Percentiles rank a stretch among this genome's conserved stretches.
Evolutionary conservation across 2,329 filamentous ascomycete genomes (phyloP).

Genomic region (Phyllachora maydis): DNA sequence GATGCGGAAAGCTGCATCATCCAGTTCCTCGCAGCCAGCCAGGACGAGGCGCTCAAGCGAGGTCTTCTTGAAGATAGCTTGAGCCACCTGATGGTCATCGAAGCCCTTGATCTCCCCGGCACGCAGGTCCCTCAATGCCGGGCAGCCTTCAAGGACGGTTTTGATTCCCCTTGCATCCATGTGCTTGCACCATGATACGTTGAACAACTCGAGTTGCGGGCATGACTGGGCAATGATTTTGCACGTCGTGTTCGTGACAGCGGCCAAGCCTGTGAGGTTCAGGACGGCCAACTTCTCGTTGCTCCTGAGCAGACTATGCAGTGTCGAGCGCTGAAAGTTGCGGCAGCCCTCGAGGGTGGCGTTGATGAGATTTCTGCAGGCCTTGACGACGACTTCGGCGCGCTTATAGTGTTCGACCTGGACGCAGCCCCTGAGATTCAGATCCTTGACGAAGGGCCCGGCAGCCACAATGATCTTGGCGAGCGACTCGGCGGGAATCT

Average conservation of each 20-base stretch:
- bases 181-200: slow-evolving; percentile 84
- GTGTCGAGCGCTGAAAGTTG: slow-evolving; percentile 58
- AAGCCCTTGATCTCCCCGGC: slow-evolving; percentile 70
- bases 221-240: slow-evolving; percentile 70
- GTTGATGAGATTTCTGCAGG: slow-evolving; percentile 72
- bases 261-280: slow-evolving; percentile 65
- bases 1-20: slow-evolving; percentile 48
- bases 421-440: slow-evolving; percentile 81
- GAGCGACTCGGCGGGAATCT: slow-evolving; percentile 68
- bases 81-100: slow-evolving; percentile 50
- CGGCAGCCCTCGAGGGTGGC: slow-evolving; percentile 79
- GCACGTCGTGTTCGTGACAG: slow-evolving; percentile 68
- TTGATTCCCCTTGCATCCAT: slow-evolving; percentile 61
- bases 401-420: slow-evolving; percentile 71
- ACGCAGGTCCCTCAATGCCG: slow-evolving; percentile 55
- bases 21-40: slow-evolving; percentile 60
- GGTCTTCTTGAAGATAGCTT: slow-evolving; percentile 50
- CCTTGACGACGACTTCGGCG: slow-evolving; percentile 55
- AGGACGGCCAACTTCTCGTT: slow-evolving; percentile 66
- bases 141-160: slow-evolving; percentile 52
- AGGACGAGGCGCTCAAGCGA: slow-evolving; percentile 65
- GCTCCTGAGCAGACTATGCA: slow-evolving; percentile 53
- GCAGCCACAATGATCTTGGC: slow-evolving; percentile 69
- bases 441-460: slow-evolving; percentile 74
- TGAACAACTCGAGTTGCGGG: slow-evolving; percentile 61